phyloP scores from a whole-genome alignment of 2,329 filamentous ascomycete species.

The Lachnellula arida region DNA sequence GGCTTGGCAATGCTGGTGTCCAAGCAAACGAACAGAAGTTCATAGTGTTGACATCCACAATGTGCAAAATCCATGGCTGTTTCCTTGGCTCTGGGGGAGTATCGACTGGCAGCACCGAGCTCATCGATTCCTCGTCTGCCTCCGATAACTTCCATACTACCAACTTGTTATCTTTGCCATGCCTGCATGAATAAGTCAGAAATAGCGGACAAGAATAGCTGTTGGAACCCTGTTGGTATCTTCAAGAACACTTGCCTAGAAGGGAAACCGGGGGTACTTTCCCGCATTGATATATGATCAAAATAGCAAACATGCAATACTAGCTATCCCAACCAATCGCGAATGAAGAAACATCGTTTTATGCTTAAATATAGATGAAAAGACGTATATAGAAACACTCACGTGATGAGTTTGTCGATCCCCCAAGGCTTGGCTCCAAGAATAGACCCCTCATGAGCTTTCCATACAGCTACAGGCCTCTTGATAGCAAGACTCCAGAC shows the following conservation, averaged over 20 bases:
- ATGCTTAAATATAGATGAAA: constrained; percentile 1
- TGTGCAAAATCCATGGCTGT: constrained; percentile 80
- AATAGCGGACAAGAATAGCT: not conserved
- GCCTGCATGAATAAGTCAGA: constrained; percentile 46
- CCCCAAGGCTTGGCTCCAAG: constrained; percentile 71
- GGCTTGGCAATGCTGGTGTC: constrained; percentile 20
- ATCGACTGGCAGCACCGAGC: constrained; percentile 68
- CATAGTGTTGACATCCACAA: constrained; percentile 82
- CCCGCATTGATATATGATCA: not conserved
- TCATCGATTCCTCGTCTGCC: constrained; percentile 59
- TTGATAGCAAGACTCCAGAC: constrained; percentile 82
- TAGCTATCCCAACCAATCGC: constrained; percentile 1
- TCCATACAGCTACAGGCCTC: constrained; percentile 79
- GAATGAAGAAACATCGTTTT: not conserved
- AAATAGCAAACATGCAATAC: constrained; percentile 9
- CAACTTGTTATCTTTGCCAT: constrained; percentile 84
- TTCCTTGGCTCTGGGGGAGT: constrained; percentile 43
- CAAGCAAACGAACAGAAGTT: constrained; percentile 85
- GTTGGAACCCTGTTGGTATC: not conserved
- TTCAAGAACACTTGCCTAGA: not conserved
- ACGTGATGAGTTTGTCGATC: constrained; percentile 76
- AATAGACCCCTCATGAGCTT: constrained; percentile 72
- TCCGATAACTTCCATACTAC: constrained; percentile 72
- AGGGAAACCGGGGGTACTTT: not conserved
- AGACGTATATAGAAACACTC: constrained; percentile 36